These are phyloP conservation scores for Claviceps maximensis DNA, from an alignment of 2,329 filamentous ascomycete genomes.

Conservation along the genomic window DNA sequence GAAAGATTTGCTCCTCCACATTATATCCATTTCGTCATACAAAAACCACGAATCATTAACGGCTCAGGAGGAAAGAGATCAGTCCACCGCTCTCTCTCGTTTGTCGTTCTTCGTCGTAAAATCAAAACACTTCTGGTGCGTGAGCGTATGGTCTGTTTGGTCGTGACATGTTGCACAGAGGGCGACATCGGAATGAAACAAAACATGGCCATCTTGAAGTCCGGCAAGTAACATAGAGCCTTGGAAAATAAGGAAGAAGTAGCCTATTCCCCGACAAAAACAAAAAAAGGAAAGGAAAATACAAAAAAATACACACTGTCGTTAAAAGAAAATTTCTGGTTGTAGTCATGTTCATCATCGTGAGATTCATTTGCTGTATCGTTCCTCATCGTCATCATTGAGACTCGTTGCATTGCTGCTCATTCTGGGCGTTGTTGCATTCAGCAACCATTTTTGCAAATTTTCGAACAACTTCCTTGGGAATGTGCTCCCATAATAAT, in stretches of 20 bases:
- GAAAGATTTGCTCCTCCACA: background rate
- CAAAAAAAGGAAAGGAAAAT: conserved; percentile 4
- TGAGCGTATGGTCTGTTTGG: conserved; percentile 5
- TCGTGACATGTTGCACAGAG: background rate
- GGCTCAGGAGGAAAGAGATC: background rate
- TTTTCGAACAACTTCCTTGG: conserved; percentile 77
- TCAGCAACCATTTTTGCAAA: conserved; percentile 87
- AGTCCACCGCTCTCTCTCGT: background rate
- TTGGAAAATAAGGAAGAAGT: background rate
- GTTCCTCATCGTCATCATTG: conserved; percentile 24
- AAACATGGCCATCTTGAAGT: background rate
- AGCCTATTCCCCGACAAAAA: too few species aligned
- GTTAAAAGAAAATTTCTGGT: conserved; percentile 13
- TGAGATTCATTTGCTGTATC: conserved; percentile 20
- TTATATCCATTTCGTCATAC: background rate
- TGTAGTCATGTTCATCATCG: conserved; percentile 21
- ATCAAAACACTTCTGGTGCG: conserved; percentile 2
- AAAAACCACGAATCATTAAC: background rate
- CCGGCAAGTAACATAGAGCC: background rate
- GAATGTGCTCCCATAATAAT: conserved; percentile 88
- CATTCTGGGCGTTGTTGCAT: conserved; percentile 39
- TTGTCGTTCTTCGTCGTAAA: background rate
- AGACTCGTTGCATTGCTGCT: conserved; percentile 30
- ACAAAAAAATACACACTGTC: conserved; percentile 8
- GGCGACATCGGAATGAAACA: background rate